Percentiles rank a stretch among this genome's conserved stretches.
These are phyloP conservation scores for Parastagonospora nodorum DNA, from an alignment of 2,329 filamentous ascomycete species.

Conservation along the genomic window DNA sequence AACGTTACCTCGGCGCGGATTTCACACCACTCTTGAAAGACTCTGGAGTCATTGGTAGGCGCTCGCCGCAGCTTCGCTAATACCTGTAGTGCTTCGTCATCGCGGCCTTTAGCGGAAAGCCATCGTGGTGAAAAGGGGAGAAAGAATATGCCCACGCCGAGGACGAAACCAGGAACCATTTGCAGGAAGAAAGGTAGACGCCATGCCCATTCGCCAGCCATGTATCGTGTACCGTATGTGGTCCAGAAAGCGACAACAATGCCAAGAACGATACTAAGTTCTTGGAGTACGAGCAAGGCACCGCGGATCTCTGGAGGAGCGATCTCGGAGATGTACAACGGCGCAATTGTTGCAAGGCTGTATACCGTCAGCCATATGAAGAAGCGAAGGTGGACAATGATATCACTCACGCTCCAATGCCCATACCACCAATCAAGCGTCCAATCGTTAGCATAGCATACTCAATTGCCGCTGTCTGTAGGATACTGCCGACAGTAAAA, in stretches of 20 bases:
- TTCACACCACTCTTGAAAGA: slow-evolving; percentile 59
- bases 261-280: slow-evolving; percentile 54
- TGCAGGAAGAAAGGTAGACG: slow-evolving; percentile 56
- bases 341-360: slow-evolving; percentile 50
- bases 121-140: slow-evolving; percentile 63
- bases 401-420: slow-evolving; percentile 54
- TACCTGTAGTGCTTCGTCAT: slow-evolving; percentile 56
- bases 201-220: slow-evolving; percentile 51
- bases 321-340: slow-evolving; percentile 60
- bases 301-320: slow-evolving; percentile 56
- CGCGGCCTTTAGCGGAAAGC: slow-evolving; percentile 50
- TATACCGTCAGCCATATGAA: slow-evolving; percentile 5
- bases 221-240: slow-evolving; percentile 56
- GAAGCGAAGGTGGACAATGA: not conserved
- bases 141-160: slow-evolving; percentile 50
- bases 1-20: slow-evolving; percentile 61
- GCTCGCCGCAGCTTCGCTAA: slow-evolving; percentile 57
- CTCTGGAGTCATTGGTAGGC: slow-evolving; percentile 54
- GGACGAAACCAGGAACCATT: slow-evolving; percentile 48
- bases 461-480: slow-evolving; percentile 58
- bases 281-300: slow-evolving; percentile 55
- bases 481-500: slow-evolving; percentile 57
- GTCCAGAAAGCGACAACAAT: slow-evolving; percentile 61
- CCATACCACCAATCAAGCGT: slow-evolving; percentile 57
- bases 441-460: slow-evolving; percentile 59